A percentile compares a stretch with the other conserved stretches of the same genome.
phyloP scores from a whole-genome alignment of 805 yeast genomes.

The Schizosaccharomyces cryophilus region DNA sequence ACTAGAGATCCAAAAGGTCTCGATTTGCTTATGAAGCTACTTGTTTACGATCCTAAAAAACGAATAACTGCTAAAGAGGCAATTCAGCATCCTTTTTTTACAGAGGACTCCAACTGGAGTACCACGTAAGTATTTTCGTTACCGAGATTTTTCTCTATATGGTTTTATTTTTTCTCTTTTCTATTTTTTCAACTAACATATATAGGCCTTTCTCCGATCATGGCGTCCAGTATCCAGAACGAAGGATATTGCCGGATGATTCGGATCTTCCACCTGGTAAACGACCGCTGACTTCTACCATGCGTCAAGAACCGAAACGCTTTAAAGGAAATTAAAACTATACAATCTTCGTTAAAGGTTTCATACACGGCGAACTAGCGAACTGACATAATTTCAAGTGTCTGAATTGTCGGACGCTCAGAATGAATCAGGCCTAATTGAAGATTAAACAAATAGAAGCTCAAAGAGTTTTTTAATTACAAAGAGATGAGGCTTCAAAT shows the following conservation, averaged over 20 bases:
- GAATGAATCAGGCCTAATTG: too few species aligned
- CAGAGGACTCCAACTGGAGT: neutral
- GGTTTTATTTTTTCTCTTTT: neutral
- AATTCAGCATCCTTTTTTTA: constrained; percentile 59
- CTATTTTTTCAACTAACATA: neutral
- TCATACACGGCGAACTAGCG: too few species aligned
- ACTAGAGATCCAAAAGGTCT: constrained; percentile 10
- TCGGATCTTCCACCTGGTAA: neutral
- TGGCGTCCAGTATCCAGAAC: neutral
- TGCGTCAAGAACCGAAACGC: neutral
- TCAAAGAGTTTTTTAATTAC: too few species aligned
- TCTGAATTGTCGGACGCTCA: too few species aligned
- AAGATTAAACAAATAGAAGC: too few species aligned
- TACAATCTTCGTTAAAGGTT: neutral
- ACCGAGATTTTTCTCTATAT: too few species aligned
- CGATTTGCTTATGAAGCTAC: constrained; percentile 40
- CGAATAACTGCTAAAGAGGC: constrained; percentile 58
- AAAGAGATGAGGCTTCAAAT: too few species aligned
- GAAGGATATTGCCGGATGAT: neutral
- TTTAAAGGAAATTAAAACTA: neutral
- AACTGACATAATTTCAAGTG: too few species aligned
- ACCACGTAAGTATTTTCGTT: neutral
- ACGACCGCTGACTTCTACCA: neutral
- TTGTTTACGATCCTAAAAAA: constrained; percentile 45
- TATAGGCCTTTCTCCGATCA: neutral